Evolutionary conservation across 768 basidiomycete species (phyloP).

Genomic region (Lactarius vividus): DNA sequence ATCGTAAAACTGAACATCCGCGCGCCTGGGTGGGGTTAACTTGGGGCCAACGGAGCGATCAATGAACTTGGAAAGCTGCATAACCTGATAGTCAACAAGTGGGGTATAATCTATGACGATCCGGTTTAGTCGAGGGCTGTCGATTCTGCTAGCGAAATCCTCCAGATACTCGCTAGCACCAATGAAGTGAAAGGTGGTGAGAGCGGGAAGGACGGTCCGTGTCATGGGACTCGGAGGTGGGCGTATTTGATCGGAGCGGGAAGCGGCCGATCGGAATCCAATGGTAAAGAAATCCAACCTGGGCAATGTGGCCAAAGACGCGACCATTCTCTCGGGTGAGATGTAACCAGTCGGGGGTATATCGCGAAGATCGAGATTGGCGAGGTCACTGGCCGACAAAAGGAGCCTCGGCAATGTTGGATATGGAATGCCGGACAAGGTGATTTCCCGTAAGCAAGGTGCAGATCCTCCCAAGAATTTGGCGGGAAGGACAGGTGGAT

Average conservation of each 20-base stretch:
- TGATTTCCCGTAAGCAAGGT: constrained; percentile 71
- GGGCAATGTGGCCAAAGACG: not conserved
- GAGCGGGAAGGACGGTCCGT: not conserved
- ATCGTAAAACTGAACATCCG: no score
- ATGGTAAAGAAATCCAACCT: not conserved
- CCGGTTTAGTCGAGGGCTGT: not conserved
- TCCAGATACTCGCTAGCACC: constrained; percentile 5
- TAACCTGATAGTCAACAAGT: not conserved
- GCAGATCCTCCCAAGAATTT: constrained; percentile 43
- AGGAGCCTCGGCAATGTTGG: not conserved
- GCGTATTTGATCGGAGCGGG: not conserved
- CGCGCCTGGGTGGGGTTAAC: not conserved
- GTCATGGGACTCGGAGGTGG: not conserved
- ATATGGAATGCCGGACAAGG: constrained; percentile 56
- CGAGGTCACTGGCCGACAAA: not conserved
- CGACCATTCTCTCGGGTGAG: not conserved
- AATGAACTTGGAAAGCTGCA: not conserved
- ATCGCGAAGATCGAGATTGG: not conserved
- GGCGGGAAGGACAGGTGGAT: not conserved
- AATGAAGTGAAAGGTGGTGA: not conserved
- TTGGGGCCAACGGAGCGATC: not conserved
- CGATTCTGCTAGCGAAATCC: not conserved
- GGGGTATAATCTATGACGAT: not conserved
- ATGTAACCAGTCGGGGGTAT: not conserved
- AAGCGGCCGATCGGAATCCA: not conserved